These are phyloP conservation scores for Lactarius deliciosus DNA, from an alignment of 768 basidiomycete species.

Conservation along the genomic window DNA sequence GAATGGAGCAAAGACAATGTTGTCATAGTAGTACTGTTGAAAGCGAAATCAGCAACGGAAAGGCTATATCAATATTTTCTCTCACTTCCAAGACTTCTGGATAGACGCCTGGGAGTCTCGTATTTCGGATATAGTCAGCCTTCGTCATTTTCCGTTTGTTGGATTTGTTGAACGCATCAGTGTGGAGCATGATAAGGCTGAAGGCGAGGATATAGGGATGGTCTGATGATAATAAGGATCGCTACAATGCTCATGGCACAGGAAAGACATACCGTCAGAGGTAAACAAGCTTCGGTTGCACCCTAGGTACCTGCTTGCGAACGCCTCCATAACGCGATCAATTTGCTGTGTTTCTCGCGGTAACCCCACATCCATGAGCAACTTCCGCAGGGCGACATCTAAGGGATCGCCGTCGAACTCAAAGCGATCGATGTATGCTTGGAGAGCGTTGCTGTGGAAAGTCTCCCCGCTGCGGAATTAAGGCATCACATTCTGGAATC, in stretches of 20 bases:
- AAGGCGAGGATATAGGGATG: slow-evolving; percentile 96
- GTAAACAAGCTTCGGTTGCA: slow-evolving; percentile 83
- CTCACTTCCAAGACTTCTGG: slow-evolving; percentile 85
- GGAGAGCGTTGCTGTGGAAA: slow-evolving; percentile 68
- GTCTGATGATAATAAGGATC: slow-evolving; percentile 48
- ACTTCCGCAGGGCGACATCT: slow-evolving; percentile 84
- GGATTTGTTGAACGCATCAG: slow-evolving; percentile 96
- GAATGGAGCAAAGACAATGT: slow-evolving; percentile 94
- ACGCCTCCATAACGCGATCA: slow-evolving; percentile 95
- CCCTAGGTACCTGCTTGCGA: slow-evolving; percentile 77
- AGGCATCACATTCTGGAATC: slow-evolving; percentile 13
- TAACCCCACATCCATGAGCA: slow-evolving; percentile 89
- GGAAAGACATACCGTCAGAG: slow-evolving; percentile 58
- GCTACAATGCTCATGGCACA: slow-evolving; percentile 3
- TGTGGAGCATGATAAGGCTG: slow-evolving; percentile 98
- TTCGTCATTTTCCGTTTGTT: slow-evolving; percentile 99
- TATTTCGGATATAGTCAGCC: slow-evolving; percentile 91
- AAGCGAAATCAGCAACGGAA: background rate
- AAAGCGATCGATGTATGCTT: slow-evolving; percentile 71
- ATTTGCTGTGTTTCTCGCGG: slow-evolving; percentile 98
- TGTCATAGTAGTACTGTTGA: slow-evolving; percentile 92
- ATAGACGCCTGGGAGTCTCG: slow-evolving; percentile 78
- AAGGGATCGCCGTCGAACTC: slow-evolving; percentile 78
- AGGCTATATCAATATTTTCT: slow-evolving; percentile 8
- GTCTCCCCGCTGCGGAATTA: slow-evolving; percentile 55